Base-by-base conservation (phyloP, 2,329 filamentous ascomycete species). In the Calonectria pseudoreteaudii region DNA sequence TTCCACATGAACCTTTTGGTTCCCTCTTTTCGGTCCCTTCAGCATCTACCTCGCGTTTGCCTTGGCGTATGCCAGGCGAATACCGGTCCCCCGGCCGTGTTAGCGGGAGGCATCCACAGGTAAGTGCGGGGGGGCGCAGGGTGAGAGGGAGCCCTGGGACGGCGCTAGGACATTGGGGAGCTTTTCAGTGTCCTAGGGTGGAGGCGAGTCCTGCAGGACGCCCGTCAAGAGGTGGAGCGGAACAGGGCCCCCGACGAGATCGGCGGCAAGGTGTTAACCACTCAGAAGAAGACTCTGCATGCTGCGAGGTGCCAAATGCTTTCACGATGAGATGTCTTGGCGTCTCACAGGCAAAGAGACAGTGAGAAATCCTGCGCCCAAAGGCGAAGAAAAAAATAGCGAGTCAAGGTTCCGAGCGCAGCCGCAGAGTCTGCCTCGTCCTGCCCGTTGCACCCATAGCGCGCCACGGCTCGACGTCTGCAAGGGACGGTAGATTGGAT, bases 71-170 rank as follows among this genome's bases (percentile, higher is more conserved):
- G 56, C 34, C 20, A n/a, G 34, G 31, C 34, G 13, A n/a, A 60
- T 28, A 62, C 11, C 14, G 30, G 8, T 9, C 30, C 44, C 41
- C 56, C 44, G n/a, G 67, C 9, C 34, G n/a, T 44, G 30, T 23
- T 68, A 68, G 66, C 30, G 67, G 41, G 53, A 69, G 67, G 67
- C 67, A 67, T 67, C 65, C 65, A 49, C 38, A 58, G 49, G 36
- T 38, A 41, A 20, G 23, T 38, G 53, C 38, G 38, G 52, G 53
- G 53, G 28, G 66, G 38, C 30, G 36, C 34, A 62, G 56, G 56
- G 34, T 34, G 9, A n/a, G n/a, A 16, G 34, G 13, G 9, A 38
- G 56, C 23, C 56, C 56, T 62, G 36, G 34, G n/a, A 2, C 4
- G 23, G 34, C 34, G 52, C 34, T 62, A 62, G 36, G 31, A 38